These are phyloP conservation scores for Fusarium succisae DNA, from an alignment of 2,329 filamentous ascomycete species.

Conservation along the genomic window DNA sequence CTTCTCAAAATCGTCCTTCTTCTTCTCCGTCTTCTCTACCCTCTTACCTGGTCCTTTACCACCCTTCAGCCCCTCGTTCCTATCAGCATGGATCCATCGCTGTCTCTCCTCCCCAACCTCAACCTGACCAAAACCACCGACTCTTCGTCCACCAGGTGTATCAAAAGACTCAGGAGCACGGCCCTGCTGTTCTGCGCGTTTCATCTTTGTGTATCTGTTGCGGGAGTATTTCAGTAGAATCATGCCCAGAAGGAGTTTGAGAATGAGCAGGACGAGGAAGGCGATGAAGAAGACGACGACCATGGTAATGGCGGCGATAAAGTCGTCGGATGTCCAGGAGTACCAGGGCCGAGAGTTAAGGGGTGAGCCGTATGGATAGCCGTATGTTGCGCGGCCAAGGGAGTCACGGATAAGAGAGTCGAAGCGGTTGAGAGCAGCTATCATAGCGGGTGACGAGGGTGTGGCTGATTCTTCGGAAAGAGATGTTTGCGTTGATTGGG, in stretches of 20 bases:
- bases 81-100: conserved; percentile 87
- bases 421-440: conserved; percentile 80
- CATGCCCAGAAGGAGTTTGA: conserved; percentile 92
- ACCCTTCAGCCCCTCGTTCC: conserved; percentile 73
- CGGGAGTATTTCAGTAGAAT: conserved; percentile 81
- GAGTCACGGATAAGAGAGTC: conserved; percentile 80
- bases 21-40: conserved; percentile 56
- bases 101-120: conserved; percentile 90
- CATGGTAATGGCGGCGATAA: conserved; percentile 83
- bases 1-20: conserved; percentile 67
- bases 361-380: conserved; percentile 56
- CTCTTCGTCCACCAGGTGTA: conserved; percentile 73
- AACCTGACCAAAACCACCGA: conserved; percentile 85
- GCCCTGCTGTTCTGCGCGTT: conserved; percentile 67
- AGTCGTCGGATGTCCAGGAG: conserved; percentile 74
- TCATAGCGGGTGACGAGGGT: conserved; percentile 76
- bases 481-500: conserved; percentile 71
- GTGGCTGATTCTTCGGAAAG: conserved; percentile 70
- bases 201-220: conserved; percentile 83
- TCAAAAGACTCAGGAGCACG: conserved; percentile 65
- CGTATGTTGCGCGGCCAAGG: conserved; percentile 78
- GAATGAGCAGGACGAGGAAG: conserved; percentile 84
- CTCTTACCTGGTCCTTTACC: conserved; percentile 64
- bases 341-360: conserved; percentile 57
- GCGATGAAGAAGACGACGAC: conserved; percentile 83